Conservation (phyloP, 2,329 filamentous ascomycete genomes). For the Iodosphaeria phyllophila region DNA sequence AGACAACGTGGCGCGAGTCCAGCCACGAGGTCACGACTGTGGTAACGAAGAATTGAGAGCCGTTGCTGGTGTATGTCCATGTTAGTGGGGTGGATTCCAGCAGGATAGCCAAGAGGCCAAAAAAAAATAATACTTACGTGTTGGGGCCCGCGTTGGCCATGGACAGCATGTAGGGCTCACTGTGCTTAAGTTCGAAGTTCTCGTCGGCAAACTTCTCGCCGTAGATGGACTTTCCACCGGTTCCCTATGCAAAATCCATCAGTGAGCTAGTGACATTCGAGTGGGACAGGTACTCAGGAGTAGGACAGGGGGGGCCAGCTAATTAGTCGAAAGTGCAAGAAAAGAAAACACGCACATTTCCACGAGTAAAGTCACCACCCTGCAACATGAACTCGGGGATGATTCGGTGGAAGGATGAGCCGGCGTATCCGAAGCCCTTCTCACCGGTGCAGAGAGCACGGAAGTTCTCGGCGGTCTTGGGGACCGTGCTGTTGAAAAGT, state of each 20-base stretch:
- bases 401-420: slow-evolving; percentile 79
- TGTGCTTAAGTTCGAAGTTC: slow-evolving; percentile 70
- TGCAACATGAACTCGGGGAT: slow-evolving; percentile 92
- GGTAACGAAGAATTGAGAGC: slow-evolving; percentile 95
- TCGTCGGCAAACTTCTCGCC: slow-evolving; percentile 88
- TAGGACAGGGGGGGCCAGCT: background rate
- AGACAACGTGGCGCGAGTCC: slow-evolving; percentile 69
- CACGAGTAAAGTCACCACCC: slow-evolving; percentile 87
- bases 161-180: slow-evolving; percentile 60
- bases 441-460: slow-evolving; percentile 62
- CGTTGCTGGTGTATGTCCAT: slow-evolving; percentile 53
- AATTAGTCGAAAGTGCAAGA: background rate
- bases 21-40: slow-evolving; percentile 81
- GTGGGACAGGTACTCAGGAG: no score
- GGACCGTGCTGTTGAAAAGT: slow-evolving; percentile 71
- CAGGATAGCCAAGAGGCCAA: background rate
- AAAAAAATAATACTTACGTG: slow-evolving; percentile 38
- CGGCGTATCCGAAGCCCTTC: slow-evolving; percentile 69
- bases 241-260: slow-evolving; percentile 56
- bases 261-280: no score
- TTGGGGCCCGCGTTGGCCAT: slow-evolving; percentile 94
- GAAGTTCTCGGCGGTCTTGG: slow-evolving; percentile 81
- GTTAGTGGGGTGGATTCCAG: slow-evolving; percentile 3
- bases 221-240: slow-evolving; percentile 86
- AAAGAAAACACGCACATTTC: slow-evolving; percentile 48